These are phyloP conservation scores for Penicillium sumatraense DNA, from an alignment of 2,329 filamentous ascomycete species.

Conservation along the genomic window DNA sequence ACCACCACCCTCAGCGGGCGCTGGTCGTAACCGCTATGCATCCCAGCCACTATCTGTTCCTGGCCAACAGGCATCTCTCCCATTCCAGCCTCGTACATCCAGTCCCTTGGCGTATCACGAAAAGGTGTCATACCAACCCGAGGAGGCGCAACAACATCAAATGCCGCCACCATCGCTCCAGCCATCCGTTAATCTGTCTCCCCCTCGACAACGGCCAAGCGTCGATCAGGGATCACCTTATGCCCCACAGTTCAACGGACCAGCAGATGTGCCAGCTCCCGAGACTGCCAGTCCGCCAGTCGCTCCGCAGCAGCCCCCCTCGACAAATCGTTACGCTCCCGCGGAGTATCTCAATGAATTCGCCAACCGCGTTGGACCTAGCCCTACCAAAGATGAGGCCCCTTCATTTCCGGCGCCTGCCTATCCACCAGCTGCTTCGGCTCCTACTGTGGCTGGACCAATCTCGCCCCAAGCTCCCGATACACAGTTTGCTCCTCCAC, in stretches of 20 bases:
- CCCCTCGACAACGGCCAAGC: constrained; percentile 27
- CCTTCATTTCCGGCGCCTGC: not conserved
- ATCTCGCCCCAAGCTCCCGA: constrained; percentile 31
- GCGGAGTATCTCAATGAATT: constrained; percentile 38
- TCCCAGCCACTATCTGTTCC: constrained; percentile 41
- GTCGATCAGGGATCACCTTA: constrained; percentile 23
- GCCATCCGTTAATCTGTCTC: constrained; percentile 27
- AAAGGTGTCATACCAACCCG: constrained; percentile 39
- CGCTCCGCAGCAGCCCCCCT: constrained; percentile 28
- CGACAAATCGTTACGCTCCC: constrained; percentile 39
- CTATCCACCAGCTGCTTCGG: constrained; percentile 16
- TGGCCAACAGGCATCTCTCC: constrained; percentile 42
- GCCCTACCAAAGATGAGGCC: not conserved
- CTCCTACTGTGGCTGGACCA: constrained; percentile 12
- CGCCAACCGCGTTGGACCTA: constrained; percentile 34
- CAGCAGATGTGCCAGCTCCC: constrained; percentile 1
- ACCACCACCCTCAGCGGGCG: constrained; percentile 41
- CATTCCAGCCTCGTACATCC: constrained; percentile 67
- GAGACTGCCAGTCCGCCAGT: constrained; percentile 12
- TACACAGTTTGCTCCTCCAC: constrained; percentile 44
- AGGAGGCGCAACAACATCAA: constrained; percentile 20
- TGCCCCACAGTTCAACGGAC: constrained; percentile 16
- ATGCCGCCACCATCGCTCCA: constrained; percentile 30
- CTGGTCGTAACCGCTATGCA: constrained; percentile 43
- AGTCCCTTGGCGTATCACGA: constrained; percentile 64